phyloP scores from a whole-genome alignment of 2,329 filamentous ascomycete species.

The Pseudocercospora cruenta region DNA sequence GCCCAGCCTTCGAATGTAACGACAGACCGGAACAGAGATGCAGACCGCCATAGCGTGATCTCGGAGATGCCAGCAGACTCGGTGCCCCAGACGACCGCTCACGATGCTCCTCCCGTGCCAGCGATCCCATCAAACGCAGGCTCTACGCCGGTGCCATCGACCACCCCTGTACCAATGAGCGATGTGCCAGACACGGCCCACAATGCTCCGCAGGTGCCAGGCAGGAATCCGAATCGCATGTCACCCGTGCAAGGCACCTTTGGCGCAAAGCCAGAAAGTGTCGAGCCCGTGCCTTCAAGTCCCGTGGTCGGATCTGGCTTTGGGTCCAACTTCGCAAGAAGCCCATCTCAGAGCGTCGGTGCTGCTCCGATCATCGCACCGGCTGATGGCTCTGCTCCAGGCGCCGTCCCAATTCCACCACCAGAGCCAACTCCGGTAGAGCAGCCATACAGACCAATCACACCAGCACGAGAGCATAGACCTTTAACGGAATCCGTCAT shows the following conservation, averaged over 20 bases:
- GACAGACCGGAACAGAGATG: constrained; percentile 9
- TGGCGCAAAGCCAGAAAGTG: constrained; percentile 11
- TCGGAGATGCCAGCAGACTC: constrained; percentile 32
- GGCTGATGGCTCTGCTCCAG: background rate
- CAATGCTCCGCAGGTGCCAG: constrained; percentile 11
- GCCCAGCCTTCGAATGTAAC: background rate
- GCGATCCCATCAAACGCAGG: background rate
- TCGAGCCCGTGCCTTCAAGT: constrained; percentile 15
- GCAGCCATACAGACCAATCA: background rate
- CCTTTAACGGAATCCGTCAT: constrained; percentile 2
- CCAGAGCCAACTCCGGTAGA: constrained; percentile 7
- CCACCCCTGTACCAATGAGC: constrained; percentile 8
- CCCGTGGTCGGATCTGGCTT: constrained; percentile 15
- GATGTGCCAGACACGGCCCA: constrained; percentile 6
- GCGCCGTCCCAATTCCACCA: background rate
- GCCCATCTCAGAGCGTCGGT: background rate
- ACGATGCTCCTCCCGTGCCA: constrained; percentile 7
- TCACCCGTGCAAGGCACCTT: constrained; percentile 8
- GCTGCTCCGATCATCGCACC: background rate
- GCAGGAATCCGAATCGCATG: constrained; percentile 17
- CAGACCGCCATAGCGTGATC: constrained; percentile 16
- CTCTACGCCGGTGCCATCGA: background rate
- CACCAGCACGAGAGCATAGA: background rate
- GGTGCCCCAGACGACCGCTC: constrained; percentile 12
- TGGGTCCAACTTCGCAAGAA: constrained; percentile 14